Evolutionary conservation across 1,139 yeast species (phyloP).

Genomic region (Candida sp.): DNA sequence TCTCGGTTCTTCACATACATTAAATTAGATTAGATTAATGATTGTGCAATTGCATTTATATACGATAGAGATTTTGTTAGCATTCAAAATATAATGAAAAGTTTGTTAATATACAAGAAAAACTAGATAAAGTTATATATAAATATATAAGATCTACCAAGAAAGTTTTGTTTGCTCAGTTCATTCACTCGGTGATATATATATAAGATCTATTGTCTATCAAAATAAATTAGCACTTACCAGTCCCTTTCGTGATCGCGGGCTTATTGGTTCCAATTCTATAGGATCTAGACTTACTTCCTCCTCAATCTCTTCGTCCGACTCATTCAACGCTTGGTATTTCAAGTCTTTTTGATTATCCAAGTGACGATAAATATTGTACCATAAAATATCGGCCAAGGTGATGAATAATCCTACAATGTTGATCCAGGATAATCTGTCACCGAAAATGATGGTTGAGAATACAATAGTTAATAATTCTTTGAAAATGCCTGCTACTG

Average conservation of each 20-base stretch:
- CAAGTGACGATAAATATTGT: slow-evolving; percentile 59
- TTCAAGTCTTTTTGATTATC: slow-evolving; percentile 14
- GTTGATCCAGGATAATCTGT: slow-evolving; percentile 63
- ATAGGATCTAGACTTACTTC: not conserved
- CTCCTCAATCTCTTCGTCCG: not conserved
- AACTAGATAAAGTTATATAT: no score
- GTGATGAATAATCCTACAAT: slow-evolving; percentile 77
- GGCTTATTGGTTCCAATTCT: slow-evolving; percentile 1
- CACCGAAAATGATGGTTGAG: slow-evolving; percentile 73
- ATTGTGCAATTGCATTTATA: not conserved
- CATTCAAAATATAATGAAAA: not conserved
- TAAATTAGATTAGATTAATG: not conserved
- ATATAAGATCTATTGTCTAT: not conserved
- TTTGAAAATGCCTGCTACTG: slow-evolving; percentile 90
- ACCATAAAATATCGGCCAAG: slow-evolving; percentile 73
- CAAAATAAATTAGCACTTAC: not conserved
- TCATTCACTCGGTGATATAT: no score
- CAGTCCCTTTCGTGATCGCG: slow-evolving; percentile 1
- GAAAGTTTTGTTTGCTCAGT: not conserved
- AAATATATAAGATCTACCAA: not conserved
- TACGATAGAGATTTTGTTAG: not conserved
- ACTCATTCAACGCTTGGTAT: not conserved
- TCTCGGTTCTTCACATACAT: no score
- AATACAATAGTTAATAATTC: slow-evolving; percentile 79
- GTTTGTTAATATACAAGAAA: not conserved